phyloP scores from a whole-genome alignment of 2,329 filamentous ascomycete genomes.

The Alternaria gaisen region DNA sequence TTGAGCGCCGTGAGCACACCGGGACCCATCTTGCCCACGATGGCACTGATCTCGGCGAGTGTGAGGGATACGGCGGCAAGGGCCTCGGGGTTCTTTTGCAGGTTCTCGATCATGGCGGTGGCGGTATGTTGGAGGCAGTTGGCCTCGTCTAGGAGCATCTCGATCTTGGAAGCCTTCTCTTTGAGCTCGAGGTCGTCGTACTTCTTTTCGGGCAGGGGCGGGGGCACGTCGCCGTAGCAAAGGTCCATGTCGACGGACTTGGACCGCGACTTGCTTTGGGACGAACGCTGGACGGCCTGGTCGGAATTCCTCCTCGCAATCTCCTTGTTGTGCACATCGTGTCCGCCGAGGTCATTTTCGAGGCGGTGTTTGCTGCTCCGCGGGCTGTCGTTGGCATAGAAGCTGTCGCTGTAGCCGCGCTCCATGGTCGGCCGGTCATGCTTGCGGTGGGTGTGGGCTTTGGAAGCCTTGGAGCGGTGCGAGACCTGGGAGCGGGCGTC shows the following conservation, averaged over 20 bases:
- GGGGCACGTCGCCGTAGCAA: conserved; percentile 84
- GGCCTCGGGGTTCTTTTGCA: conserved; percentile 85
- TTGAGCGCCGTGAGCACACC: conserved; percentile 79
- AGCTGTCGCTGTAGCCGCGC: conserved; percentile 57
- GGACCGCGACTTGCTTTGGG: conserved; percentile 39
- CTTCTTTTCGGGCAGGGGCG: conserved; percentile 65
- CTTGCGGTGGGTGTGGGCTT: conserved; percentile 35
- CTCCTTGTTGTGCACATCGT: conserved; percentile 48
- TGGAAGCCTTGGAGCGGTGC: conserved; percentile 39
- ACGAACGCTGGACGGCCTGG: conserved; percentile 30
- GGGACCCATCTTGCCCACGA: conserved; percentile 85
- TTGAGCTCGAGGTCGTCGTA: conserved; percentile 67
- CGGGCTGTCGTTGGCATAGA: conserved; percentile 52
- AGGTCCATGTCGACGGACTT: conserved; percentile 81
- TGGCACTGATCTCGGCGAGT: conserved; percentile 85
- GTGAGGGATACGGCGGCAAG: conserved; percentile 94
- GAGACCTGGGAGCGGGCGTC: conserved; percentile 44
- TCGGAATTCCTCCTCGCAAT: conserved; percentile 57
- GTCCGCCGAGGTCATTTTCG: conserved; percentile 44
- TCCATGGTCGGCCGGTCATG: conserved; percentile 50
- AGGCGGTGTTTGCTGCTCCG: conserved; percentile 37
- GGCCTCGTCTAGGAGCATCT: conserved; percentile 82
- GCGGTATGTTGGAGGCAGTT: conserved; percentile 89
- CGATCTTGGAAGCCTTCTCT: conserved; percentile 76
- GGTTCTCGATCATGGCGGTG: conserved; percentile 79